phyloP scores from a whole-genome alignment of 176 grass and related monocot genomes.

The Poa pratensis region DNA sequence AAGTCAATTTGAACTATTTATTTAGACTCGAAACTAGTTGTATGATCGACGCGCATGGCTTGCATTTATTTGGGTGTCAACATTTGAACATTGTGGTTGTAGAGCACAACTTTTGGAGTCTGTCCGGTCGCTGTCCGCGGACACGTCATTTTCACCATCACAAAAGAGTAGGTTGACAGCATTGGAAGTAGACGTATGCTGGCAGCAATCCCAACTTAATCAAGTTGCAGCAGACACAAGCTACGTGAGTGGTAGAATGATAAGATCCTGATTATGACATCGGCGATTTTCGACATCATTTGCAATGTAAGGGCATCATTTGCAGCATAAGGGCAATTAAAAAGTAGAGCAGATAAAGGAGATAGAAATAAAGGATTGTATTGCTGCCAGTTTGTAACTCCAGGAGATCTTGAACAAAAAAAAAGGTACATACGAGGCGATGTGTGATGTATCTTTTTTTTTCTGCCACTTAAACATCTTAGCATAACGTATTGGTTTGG shows the following conservation, averaged over 20 bases:
- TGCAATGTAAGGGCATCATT: not conserved
- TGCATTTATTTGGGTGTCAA: too few species aligned
- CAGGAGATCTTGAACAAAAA: not conserved
- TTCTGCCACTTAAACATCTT: not conserved
- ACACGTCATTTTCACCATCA: slow-evolving; percentile 10
- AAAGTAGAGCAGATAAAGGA: not conserved
- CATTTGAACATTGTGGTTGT: too few species aligned
- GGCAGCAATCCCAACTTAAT: slow-evolving; percentile 24
- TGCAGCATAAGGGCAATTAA: not conserved
- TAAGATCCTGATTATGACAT: not conserved
- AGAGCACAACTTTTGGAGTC: too few species aligned
- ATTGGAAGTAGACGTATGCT: not conserved
- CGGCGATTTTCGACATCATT: not conserved
- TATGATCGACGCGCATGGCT: too few species aligned
- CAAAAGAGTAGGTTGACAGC: slow-evolving; percentile 36
- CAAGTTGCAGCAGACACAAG: slow-evolving; percentile 22
- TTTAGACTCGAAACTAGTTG: too few species aligned
- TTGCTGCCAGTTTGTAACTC: not conserved
- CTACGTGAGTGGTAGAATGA: not conserved
- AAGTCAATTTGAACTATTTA: too few species aligned
- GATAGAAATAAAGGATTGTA: not conserved
- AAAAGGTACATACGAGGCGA: not conserved
- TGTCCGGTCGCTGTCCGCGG: too few species aligned
- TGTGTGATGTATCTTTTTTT: not conserved
- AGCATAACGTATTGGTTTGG: not conserved